A percentile compares a stretch with the other conserved stretches of the same genome.
Conservation (phyloP, 2,329 filamentous ascomycete species). For the Hansfordia pulvinata region DNA sequence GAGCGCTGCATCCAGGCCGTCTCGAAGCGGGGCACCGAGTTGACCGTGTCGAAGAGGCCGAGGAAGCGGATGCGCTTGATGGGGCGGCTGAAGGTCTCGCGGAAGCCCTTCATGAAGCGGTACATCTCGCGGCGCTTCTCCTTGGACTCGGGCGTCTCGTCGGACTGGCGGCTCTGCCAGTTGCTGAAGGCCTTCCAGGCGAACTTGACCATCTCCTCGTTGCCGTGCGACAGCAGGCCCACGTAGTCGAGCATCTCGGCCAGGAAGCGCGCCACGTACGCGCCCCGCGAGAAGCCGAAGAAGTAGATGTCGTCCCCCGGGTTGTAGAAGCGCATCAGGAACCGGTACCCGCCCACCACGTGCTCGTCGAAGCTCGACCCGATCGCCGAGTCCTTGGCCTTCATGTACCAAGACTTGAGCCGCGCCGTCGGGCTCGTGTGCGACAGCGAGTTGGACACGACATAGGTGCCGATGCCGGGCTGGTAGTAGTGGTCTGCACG, state of each 20-base stretch:
- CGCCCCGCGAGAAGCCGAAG: slow-evolving; percentile 61
- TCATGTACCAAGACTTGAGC: slow-evolving; percentile 52
- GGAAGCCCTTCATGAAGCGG: slow-evolving; percentile 63
- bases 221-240: slow-evolving; percentile 65
- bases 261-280: slow-evolving; percentile 61
- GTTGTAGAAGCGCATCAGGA: slow-evolving; percentile 61
- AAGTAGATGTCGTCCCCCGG: slow-evolving; percentile 54
- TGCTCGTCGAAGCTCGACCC: slow-evolving; percentile 72
- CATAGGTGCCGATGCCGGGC: slow-evolving; percentile 62
- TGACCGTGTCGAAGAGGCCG: slow-evolving; percentile 72
- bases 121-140: slow-evolving; percentile 49
- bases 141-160: slow-evolving; percentile 26
- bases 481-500: slow-evolving; percentile 48
- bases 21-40: slow-evolving; percentile 68
- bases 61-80: slow-evolving; percentile 63
- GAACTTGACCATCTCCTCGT: slow-evolving; percentile 75
- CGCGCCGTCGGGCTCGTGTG: slow-evolving; percentile 42
- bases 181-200: slow-evolving; percentile 72
- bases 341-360: slow-evolving; percentile 71
- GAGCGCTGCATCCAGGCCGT: slow-evolving; percentile 64
- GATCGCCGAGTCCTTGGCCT: slow-evolving; percentile 67
- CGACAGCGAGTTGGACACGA: slow-evolving; percentile 44
- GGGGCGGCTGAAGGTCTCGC: slow-evolving; percentile 67
- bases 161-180: slow-evolving; percentile 48
- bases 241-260: slow-evolving; percentile 80